These are phyloP conservation scores for Podospora didyma DNA, from an alignment of 495 filamentous ascomycete genomes.

Conservation along the genomic window DNA sequence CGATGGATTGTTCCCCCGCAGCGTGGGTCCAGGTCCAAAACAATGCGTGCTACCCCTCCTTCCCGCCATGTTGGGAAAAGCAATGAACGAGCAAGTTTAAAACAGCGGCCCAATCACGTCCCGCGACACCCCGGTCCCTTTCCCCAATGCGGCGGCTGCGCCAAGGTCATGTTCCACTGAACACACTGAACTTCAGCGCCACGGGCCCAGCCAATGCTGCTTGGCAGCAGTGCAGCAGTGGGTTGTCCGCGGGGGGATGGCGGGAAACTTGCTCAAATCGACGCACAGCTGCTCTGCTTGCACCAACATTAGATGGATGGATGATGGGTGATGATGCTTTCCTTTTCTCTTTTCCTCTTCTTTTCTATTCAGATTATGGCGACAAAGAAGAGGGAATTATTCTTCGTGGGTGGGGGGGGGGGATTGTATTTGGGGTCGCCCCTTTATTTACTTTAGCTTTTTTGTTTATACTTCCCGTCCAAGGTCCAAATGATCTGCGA, in stretches of 20 bases:
- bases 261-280: conserved; percentile 30
- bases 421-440: no score
- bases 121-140: not conserved
- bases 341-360: no score
- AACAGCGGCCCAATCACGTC: not conserved
- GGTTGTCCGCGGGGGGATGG: not conserved
- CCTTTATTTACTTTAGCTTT: no score
- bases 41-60: not conserved
- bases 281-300: conserved; percentile 6
- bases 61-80: not conserved
- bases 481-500: no score
- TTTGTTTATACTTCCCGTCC: no score
- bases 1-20: no score
- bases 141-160: not conserved
- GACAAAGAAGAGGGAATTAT: no score
- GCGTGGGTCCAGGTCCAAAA: no score
- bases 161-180: not conserved
- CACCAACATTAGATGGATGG: no score
- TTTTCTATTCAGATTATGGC: no score
- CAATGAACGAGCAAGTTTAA: not conserved
- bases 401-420: no score
- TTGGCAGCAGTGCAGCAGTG: conserved; percentile 1
- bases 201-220: not conserved
- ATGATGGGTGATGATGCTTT: no score
- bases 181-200: not conserved